A percentile compares a stretch with the other conserved stretches of the same genome.
Evolutionary conservation across 2,329 filamentous ascomycete genomes (phyloP).

Genomic region (Septoria linicola): DNA sequence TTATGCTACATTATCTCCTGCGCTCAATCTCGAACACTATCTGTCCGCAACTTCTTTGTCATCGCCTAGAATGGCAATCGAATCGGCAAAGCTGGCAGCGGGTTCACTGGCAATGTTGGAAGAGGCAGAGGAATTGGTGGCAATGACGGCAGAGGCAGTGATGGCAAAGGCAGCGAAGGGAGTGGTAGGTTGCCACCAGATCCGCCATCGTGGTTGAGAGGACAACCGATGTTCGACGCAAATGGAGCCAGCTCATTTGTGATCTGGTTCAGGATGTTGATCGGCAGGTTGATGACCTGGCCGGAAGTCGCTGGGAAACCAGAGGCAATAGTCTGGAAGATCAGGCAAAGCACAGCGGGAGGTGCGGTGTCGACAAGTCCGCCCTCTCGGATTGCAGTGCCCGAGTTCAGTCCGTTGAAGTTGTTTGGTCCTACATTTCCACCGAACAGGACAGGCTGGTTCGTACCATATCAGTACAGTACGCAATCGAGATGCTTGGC

Average conservation of each 20-base stretch:
- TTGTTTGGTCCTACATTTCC: slow-evolving; percentile 34
- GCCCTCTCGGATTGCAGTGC: slow-evolving; percentile 35
- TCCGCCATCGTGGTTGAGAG: slow-evolving; percentile 11
- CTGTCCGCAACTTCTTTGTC: no score
- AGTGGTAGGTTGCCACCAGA: no score
- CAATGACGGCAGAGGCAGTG: no score
- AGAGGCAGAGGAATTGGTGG: no score
- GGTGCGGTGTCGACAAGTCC: slow-evolving; percentile 34
- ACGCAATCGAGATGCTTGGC: no score
- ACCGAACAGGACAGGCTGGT: slow-evolving; percentile 39
- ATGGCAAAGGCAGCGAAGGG: no score
- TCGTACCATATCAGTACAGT: slow-evolving; percentile 23
- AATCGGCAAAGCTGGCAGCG: no score
- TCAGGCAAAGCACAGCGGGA: slow-evolving; percentile 39
- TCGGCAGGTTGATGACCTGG: slow-evolving; percentile 16
- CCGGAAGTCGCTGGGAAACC: slow-evolving; percentile 25
- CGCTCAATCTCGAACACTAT: no score
- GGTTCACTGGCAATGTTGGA: no score
- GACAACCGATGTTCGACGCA: slow-evolving; percentile 7
- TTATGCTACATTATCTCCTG: no score
- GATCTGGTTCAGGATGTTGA: slow-evolving; percentile 18
- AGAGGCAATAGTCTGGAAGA: slow-evolving; percentile 45
- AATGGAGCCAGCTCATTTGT: slow-evolving; percentile 6
- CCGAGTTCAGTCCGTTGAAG: slow-evolving; percentile 39
- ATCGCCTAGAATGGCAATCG: no score